Evolutionary conservation across 495 filamentous ascomycete species (phyloP), one percentile per base, ranked within the genome.

Genomic region (Penicillium fimorum): DNA sequence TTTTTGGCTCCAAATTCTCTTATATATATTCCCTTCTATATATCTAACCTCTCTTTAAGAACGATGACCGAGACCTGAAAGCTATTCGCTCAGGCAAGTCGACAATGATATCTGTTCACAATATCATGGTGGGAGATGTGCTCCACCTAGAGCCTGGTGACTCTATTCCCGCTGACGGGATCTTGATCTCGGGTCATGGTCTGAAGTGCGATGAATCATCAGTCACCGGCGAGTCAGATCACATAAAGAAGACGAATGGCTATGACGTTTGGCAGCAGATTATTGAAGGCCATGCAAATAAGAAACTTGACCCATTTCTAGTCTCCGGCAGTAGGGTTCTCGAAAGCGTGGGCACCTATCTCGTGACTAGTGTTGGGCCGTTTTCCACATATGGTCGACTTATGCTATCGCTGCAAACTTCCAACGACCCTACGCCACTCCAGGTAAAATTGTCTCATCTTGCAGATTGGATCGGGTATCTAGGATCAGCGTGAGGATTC

Each of bases 11-110:
- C n/a, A n/a, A n/a, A n/a, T n/a, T n/a, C n/a, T n/a, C n/a, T n/a
- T n/a, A n/a, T n/a, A n/a, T n/a, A n/a, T n/a, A n/a, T n/a, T n/a
- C n/a, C n/a, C n/a, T n/a, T n/a, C n/a, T n/a, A n/a, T n/a, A n/a
- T n/a, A n/a, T n/a, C n/a, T n/a, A n/a, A n/a, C n/a, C n/a, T n/a
- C n/a, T n/a, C n/a, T n/a, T n/a, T n/a, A n/a, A n/a, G n/a, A n/a
- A n/a, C n/a, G 80, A 90, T 58, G 90, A 95, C 64, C 84, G 90
- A 30, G 69, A 88, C 40, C 85, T 93, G 49, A 91, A 89, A 64
- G 89, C 81, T 9, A 73, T 89, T 44, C 87, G 90, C 25, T 90
- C 90, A 8, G 90, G 89, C 13, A 87, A 85, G 64, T 85, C 86
- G 5, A 64, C 83, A 8, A 81, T 87, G 68, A 76, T 91, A 22